These are phyloP conservation scores for Microdochium paspali DNA, from an alignment of 2,329 filamentous ascomycete species.

Conservation along the genomic window DNA sequence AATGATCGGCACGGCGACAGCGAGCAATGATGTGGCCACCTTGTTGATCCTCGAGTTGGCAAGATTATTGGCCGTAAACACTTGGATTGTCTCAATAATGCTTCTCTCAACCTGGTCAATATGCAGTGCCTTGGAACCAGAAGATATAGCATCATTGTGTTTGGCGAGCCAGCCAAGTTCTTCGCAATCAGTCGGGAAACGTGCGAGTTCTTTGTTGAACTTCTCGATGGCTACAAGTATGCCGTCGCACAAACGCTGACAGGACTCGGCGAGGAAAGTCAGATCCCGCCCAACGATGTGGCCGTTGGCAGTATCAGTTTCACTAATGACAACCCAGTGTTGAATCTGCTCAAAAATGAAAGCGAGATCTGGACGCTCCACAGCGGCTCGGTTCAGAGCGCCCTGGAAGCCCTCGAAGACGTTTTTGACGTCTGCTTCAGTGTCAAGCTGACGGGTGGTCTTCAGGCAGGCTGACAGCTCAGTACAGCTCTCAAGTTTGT, in stretches of 20 bases:
- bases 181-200: constrained; percentile 48
- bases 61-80: constrained; percentile 25
- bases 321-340: constrained; percentile 46
- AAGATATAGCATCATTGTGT: constrained; percentile 40
- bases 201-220: constrained; percentile 45
- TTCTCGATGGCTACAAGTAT: constrained; percentile 74
- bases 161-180: constrained; percentile 54
- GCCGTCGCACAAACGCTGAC: constrained; percentile 61
- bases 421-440: constrained; percentile 16
- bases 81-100: constrained; percentile 17
- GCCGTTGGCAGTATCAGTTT: constrained; percentile 3
- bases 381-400: constrained; percentile 32
- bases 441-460: constrained; percentile 25
- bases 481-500: constrained; percentile 30
- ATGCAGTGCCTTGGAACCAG: constrained; percentile 50
- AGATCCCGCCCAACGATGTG: constrained; percentile 11
- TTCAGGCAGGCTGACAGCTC: constrained; percentile 42
- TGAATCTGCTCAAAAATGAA: constrained; percentile 59
- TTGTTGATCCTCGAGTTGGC: constrained; percentile 27
- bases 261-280: constrained; percentile 41
- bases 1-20: constrained; percentile 59
- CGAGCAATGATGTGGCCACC: constrained; percentile 47
- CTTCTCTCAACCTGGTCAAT: constrained; percentile 41
- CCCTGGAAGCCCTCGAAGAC: constrained; percentile 17
- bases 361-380: constrained; percentile 44